These are phyloP conservation scores for Ustilago trichophora DNA, from an alignment of 1,284 basidiomycete genomes.

Conservation along the genomic window DNA sequence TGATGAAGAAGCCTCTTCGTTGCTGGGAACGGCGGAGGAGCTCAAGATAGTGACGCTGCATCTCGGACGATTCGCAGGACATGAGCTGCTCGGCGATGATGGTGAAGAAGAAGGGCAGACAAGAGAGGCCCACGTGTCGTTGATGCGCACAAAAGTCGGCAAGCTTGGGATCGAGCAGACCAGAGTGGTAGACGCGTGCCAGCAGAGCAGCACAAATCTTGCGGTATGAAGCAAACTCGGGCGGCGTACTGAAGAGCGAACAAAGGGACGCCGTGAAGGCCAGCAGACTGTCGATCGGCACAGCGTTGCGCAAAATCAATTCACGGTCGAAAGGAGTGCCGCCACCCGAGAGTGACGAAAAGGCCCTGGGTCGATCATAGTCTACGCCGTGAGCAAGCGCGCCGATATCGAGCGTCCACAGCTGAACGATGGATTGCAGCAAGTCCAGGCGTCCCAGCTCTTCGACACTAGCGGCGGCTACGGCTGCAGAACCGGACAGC, in stretches of 20 bases:
- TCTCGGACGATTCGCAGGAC: slow-evolving; percentile 23
- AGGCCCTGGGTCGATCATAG: slow-evolving; percentile 3
- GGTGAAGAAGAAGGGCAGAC: slow-evolving; percentile 38
- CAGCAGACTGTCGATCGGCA: slow-evolving; percentile 47
- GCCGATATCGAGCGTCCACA: slow-evolving; percentile 52
- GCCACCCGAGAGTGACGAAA: slow-evolving; percentile 18
- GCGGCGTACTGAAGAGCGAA: slow-evolving; percentile 29
- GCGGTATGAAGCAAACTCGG: slow-evolving; percentile 28
- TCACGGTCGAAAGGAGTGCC: slow-evolving; percentile 30
- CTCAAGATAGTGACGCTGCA: slow-evolving; percentile 50
- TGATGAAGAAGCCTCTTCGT: slow-evolving; percentile 30
- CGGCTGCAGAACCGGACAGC: slow-evolving; percentile 22
- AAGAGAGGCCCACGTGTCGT: slow-evolving; percentile 23
- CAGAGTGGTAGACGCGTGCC: slow-evolving; percentile 17
- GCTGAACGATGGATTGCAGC: slow-evolving; percentile 53
- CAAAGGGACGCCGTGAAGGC: slow-evolving; percentile 28
- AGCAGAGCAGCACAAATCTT: slow-evolving; percentile 20
- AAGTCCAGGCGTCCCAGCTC: slow-evolving; percentile 49
- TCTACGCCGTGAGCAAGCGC: slow-evolving; percentile 41
- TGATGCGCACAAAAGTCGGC: slow-evolving; percentile 27
- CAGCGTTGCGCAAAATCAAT: slow-evolving; percentile 26
- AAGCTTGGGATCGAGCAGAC: slow-evolving; percentile 12
- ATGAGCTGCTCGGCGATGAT: slow-evolving; percentile 45
- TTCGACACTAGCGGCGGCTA: slow-evolving; percentile 34
- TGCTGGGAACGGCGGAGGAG: slow-evolving; percentile 33